Conservation (phyloP, 306 rosid species). For the Abrus pulchellus region DNA sequence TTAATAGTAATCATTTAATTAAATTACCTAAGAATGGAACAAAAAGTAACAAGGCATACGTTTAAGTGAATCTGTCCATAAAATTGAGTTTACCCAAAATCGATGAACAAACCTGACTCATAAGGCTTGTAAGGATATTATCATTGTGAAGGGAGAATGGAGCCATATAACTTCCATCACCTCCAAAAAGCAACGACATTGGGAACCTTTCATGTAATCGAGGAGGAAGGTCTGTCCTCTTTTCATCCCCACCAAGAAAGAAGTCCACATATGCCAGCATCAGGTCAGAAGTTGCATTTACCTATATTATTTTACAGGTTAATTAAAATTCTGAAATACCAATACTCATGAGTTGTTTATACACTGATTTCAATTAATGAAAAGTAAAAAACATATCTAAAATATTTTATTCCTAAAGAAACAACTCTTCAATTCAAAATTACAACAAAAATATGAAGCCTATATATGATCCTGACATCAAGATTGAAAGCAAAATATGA, state of each 20-base stretch:
- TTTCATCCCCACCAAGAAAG: constrained; percentile 98
- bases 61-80: constrained; percentile 11
- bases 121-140: constrained; percentile 93
- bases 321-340: constrained; percentile 31
- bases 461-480: constrained; percentile 34
- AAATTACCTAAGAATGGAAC: constrained; percentile 2
- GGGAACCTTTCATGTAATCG: constrained; percentile 85
- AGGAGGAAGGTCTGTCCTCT: constrained; percentile 95
- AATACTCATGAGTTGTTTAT: neutral
- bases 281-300: constrained; percentile 94
- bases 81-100: constrained; percentile 37
- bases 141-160: constrained; percentile 90
- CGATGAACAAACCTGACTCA: constrained; percentile 89
- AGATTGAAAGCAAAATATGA: neutral
- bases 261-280: constrained; percentile 96
- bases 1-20: constrained; percentile 24
- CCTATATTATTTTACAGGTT: constrained; percentile 61
- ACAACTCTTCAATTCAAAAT: constrained; percentile 22
- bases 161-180: constrained; percentile 98
- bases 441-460: constrained; percentile 14
- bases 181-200: constrained; percentile 86
- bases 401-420: constrained; percentile 32
- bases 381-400: constrained; percentile 24
- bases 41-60: constrained; percentile 11
- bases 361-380: constrained; percentile 31